Evolutionary conservation across 2,329 filamentous ascomycete species (phyloP), one percentile per base, ranked within the genome.

Genomic region (Neofusicoccum kwambonambiense): DNA sequence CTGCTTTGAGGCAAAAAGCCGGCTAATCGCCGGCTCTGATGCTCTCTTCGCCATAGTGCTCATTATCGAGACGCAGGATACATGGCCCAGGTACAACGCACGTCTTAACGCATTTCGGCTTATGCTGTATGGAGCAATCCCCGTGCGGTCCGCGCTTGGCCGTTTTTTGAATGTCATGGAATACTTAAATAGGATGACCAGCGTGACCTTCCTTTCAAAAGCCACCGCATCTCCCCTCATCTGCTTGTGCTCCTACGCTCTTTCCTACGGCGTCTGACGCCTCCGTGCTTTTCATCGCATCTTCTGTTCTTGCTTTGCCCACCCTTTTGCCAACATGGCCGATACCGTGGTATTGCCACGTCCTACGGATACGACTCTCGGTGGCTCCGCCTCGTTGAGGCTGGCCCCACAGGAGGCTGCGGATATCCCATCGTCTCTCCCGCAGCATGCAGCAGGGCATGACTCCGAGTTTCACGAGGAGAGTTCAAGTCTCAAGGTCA

Each of bases 401-500:
- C 15, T 60, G 42, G 27, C 56, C n/a, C 42, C 41, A 27, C 56
- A 60, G 9, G 56, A 60, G 11, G 7, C 39, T n/a, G 17, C 19
- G 12, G 52, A 42, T 13, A 22, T 56, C 13, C 15, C 54, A 6
- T 54, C 50, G n/a, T 39, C 50, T 19, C 4, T 39, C 12, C 19
- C 54, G 41, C 54, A 58, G 4, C 27, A 34, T 11, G 7, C 27
- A 47, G 11, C 17, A 15, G 31, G 31, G 2, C 42, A 12, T 4
- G 39, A 37, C 4, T 37, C 56, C 8, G 37, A 22, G n/a, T 60
- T 47, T 7, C 31, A 47, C 22, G 42, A 60, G 37, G 41, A 60
- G 1, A 4, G 8, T 13, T 13, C 56, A 15, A 19, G 8, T 19
- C n/a, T 47, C 12, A 76, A 76, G 63, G 63, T 75, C 13, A 75